phyloP scores from a whole-genome alignment of 2,329 filamentous ascomycete species.

The Leptographium procerum region DNA sequence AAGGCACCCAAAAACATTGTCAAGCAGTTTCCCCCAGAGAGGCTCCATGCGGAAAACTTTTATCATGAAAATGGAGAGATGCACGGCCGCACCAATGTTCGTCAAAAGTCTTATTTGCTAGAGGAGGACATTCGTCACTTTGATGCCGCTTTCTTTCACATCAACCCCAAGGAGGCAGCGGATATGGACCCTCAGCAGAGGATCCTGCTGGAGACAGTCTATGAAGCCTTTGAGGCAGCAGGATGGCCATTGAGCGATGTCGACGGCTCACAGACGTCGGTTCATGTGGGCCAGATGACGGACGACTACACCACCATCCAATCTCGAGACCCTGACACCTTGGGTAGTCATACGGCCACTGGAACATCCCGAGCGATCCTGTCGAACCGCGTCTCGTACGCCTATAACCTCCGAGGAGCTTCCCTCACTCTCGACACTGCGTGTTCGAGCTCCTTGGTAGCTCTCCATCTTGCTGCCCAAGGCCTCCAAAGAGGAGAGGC shows the following conservation, averaged over 20 bases:
- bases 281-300: slow-evolving; percentile 18
- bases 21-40: too few relatives aligned
- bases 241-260: neutral
- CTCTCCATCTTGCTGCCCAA: slow-evolving; percentile 10
- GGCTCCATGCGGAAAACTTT: too few relatives aligned
- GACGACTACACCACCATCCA: slow-evolving; percentile 15
- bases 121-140: too few relatives aligned
- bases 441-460: slow-evolving; percentile 24
- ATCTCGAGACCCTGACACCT: slow-evolving; percentile 13
- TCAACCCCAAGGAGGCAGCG: slow-evolving; percentile 54
- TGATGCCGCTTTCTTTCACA: slow-evolving; percentile 67
- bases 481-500: slow-evolving; percentile 7
- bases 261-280: neutral
- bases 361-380: slow-evolving; percentile 20
- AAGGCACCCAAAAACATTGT: too few relatives aligned
- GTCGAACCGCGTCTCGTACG: slow-evolving; percentile 24
- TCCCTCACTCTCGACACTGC: slow-evolving; percentile 26
- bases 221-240: slow-evolving; percentile 46
- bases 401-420: slow-evolving; percentile 22
- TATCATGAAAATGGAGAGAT: too few relatives aligned
- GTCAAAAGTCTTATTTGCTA: too few relatives aligned
- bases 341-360: slow-evolving; percentile 16
- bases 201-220: slow-evolving; percentile 50
- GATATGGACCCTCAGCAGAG: slow-evolving; percentile 57
- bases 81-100: too few relatives aligned